phyloP scores from a whole-genome alignment of 225 moss, liverwort and hornwort genomes.

The Anthoceros angustus region DNA sequence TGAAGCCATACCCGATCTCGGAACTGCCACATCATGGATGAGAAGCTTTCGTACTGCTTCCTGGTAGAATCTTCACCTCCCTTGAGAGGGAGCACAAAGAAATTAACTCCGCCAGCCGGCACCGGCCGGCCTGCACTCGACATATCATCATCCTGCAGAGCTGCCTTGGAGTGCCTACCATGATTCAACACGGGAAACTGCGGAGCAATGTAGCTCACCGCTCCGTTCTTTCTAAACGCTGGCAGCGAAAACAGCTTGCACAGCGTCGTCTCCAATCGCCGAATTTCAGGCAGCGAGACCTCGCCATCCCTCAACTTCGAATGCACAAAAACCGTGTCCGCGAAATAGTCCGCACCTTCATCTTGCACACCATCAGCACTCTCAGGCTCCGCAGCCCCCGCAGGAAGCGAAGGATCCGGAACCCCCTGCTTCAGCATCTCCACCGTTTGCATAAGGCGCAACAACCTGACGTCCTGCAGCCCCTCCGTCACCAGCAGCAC shows the following conservation, averaged over 20 bases:
- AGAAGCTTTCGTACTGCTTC: slow-evolving; percentile 64
- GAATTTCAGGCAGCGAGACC: slow-evolving; percentile 43
- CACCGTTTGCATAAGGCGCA: slow-evolving; percentile 93
- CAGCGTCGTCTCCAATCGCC: slow-evolving; percentile 46
- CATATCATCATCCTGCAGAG: not conserved
- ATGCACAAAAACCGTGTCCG: not conserved
- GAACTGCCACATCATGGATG: slow-evolving; percentile 56
- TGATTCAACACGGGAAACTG: slow-evolving; percentile 37
- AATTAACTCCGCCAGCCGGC: slow-evolving; percentile 40
- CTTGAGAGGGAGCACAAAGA: slow-evolving; percentile 67
- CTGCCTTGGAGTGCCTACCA: slow-evolving; percentile 7
- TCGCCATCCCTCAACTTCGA: slow-evolving; percentile 5
- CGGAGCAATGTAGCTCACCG: slow-evolving; percentile 51
- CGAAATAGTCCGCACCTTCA: not conserved
- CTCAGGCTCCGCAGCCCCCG: not conserved
- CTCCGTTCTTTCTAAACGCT: slow-evolving; percentile 38
- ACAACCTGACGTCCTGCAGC: slow-evolving; percentile 56
- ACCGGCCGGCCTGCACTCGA: slow-evolving; percentile 4
- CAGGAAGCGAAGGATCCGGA: slow-evolving; percentile 50
- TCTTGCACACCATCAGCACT: not conserved
- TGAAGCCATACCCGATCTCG: slow-evolving; percentile 52
- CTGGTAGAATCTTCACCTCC: slow-evolving; percentile 50
- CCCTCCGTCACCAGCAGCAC: slow-evolving; percentile 84
- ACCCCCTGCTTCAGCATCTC: slow-evolving; percentile 98
- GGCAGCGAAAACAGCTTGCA: slow-evolving; percentile 46